Evolutionary conservation across 805 yeast genomes (phyloP).

Genomic region (Kluyveromyces lactis): DNA sequence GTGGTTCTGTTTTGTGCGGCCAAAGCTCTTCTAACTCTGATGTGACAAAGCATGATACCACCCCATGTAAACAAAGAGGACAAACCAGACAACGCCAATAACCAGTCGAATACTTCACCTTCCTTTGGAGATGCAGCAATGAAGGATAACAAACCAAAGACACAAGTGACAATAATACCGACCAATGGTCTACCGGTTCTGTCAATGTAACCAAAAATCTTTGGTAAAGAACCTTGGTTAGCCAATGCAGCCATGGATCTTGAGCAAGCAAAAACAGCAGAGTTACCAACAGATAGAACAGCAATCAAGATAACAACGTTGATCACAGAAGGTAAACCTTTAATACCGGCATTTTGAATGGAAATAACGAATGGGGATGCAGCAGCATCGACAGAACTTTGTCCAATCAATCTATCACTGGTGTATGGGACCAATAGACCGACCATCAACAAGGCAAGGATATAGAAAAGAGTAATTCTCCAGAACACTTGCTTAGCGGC

Average conservation of each 20-base stretch:
- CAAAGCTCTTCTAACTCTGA: slow-evolving; percentile 59
- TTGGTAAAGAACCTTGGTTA: slow-evolving; percentile 56
- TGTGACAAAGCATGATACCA: slow-evolving; percentile 49
- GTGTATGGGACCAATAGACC: slow-evolving; percentile 49
- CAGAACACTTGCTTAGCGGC: slow-evolving; percentile 51
- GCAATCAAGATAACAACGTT: slow-evolving; percentile 63
- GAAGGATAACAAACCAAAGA: slow-evolving; percentile 52
- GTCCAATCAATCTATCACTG: slow-evolving; percentile 36
- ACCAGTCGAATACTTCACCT: slow-evolving; percentile 54
- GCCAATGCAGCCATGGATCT: slow-evolving; percentile 58
- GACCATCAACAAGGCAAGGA: slow-evolving; percentile 36
- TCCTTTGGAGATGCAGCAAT: slow-evolving; percentile 45
- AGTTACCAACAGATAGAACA: slow-evolving; percentile 63
- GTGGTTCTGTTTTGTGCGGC: slow-evolving; percentile 56
- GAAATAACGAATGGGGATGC: slow-evolving; percentile 80
- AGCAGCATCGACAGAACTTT: slow-evolving; percentile 46
- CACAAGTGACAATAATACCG: slow-evolving; percentile 42
- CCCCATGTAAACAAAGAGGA: slow-evolving; percentile 59
- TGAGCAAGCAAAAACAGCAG: slow-evolving; percentile 62
- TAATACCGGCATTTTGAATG: slow-evolving; percentile 52
- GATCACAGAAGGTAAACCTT: slow-evolving; percentile 55
- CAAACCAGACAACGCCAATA: slow-evolving; percentile 55
- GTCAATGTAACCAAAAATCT: slow-evolving; percentile 51
- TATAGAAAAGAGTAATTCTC: slow-evolving; percentile 43
- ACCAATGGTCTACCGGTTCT: slow-evolving; percentile 59